These are phyloP conservation scores for Dipteronia sinensis DNA, from an alignment of 345 rosid species.

Conservation along the genomic window DNA sequence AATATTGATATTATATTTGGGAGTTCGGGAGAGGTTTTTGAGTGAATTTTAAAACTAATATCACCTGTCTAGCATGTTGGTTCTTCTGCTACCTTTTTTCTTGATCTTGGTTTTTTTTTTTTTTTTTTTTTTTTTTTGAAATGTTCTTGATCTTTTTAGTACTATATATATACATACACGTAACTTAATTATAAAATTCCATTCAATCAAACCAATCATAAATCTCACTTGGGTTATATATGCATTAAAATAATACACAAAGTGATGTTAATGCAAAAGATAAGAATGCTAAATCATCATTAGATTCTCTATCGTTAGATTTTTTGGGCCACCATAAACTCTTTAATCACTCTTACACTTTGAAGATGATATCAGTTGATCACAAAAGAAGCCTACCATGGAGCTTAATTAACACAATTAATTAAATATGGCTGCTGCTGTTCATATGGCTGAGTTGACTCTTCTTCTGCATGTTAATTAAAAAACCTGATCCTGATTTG, in stretches of 20 bases:
- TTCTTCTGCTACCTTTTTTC: too few species aligned
- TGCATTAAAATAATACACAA: conserved; percentile 18
- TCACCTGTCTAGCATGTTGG: too few species aligned
- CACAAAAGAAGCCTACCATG: not conserved
- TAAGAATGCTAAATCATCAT: conserved; percentile 34
- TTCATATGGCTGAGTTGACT: not conserved
- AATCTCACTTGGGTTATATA: conserved; percentile 14
- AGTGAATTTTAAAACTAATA: too few species aligned
- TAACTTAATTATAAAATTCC: conserved; percentile 20
- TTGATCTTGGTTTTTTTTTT: too few species aligned
- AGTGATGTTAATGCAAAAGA: conserved; percentile 24
- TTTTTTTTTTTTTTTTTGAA: not conserved
- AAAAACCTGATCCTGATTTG: not conserved
- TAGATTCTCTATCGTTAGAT: conserved; percentile 43
- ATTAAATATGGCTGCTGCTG: not conserved
- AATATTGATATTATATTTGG: too few species aligned
- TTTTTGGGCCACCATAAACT: conserved; percentile 32
- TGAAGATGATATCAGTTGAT: not conserved
- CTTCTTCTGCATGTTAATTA: conserved; percentile 3
- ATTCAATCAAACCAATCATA: conserved; percentile 39
- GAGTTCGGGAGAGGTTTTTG: too few species aligned
- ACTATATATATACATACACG: conserved; percentile 1
- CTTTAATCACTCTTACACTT: not conserved
- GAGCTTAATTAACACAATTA: not conserved
- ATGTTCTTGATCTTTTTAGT: conserved; percentile 6